These are phyloP conservation scores for Pichia sp. DNA, from an alignment of 1,139 yeast genomes.

Conservation along the genomic window DNA sequence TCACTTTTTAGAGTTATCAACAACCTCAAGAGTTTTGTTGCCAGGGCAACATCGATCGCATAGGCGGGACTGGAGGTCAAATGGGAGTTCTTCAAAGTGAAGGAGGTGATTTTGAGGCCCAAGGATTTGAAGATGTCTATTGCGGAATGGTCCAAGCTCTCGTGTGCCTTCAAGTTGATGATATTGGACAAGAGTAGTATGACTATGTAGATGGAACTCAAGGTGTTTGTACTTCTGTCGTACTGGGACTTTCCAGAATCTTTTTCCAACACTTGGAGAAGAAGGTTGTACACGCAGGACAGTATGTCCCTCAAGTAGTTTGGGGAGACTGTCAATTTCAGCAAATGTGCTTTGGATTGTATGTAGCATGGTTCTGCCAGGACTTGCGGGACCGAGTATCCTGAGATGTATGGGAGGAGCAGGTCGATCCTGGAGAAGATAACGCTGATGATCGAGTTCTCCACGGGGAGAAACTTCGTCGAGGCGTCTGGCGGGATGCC, in stretches of 20 bases:
- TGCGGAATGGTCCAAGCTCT: constrained; percentile 7
- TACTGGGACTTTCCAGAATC: constrained; percentile 6
- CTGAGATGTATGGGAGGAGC: constrained; percentile 30
- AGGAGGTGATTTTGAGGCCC: constrained; percentile 16
- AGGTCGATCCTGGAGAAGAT: constrained; percentile 28
- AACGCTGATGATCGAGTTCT: constrained; percentile 24
- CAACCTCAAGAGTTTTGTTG: constrained; percentile 7
- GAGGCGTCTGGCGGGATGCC: background rate
- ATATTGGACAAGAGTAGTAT: constrained; percentile 10
- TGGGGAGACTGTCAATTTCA: constrained; percentile 19
- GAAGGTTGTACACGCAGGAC: constrained; percentile 14
- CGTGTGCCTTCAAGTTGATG: constrained; percentile 10
- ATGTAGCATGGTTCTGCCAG: constrained; percentile 29
- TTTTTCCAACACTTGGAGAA: constrained; percentile 10
- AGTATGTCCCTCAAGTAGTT: constrained; percentile 13
- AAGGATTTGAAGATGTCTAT: constrained; percentile 4
- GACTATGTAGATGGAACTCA: constrained; percentile 16
- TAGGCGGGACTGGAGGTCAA: constrained; percentile 6
- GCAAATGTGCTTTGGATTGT: constrained; percentile 24
- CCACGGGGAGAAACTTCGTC: constrained; percentile 5
- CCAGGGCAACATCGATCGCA: constrained; percentile 6
- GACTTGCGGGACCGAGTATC: constrained; percentile 27
- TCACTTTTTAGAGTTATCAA: constrained; percentile 11
- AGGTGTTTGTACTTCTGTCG: constrained; percentile 5
- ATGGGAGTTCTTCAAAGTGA: constrained; percentile 6